Evolutionary conservation across 306 rosid species (phyloP).

Genomic region (Corylus americana): DNA sequence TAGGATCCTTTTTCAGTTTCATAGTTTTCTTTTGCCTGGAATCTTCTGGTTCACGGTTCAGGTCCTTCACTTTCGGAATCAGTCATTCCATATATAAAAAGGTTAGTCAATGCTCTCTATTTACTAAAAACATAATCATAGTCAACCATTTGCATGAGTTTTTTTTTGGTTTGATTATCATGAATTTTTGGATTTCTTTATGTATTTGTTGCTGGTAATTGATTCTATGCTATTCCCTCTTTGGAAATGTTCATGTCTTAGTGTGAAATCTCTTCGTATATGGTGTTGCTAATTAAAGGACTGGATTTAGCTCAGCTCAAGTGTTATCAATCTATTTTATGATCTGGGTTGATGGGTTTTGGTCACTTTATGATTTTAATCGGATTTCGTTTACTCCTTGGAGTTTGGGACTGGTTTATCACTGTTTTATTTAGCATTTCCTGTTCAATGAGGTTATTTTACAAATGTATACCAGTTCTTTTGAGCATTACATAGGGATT

Average conservation of each 20-base stretch:
- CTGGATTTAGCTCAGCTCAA: not conserved
- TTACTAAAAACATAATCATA: not conserved
- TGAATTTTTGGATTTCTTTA: not conserved
- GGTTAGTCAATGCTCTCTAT: conserved; percentile 18
- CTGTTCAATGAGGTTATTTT: conserved; percentile 2
- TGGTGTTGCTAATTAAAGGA: not conserved
- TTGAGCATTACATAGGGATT: not conserved
- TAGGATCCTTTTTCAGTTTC: not conserved
- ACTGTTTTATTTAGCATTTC: not conserved
- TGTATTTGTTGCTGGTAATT: not conserved
- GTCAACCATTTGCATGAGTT: not conserved
- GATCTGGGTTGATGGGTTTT: conserved; percentile 15
- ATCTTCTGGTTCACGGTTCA: conserved; percentile 9
- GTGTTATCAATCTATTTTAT: not conserved
- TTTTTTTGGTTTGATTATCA: not conserved
- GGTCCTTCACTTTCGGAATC: conserved; percentile 16
- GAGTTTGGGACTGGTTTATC: not conserved
- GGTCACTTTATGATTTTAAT: not conserved
- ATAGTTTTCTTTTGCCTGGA: not conserved
- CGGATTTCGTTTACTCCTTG: not conserved
- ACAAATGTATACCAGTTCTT: not conserved
- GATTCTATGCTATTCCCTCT: not conserved
- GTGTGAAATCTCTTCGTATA: not conserved
- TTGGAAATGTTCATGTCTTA: not conserved
- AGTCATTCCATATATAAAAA: conserved; percentile 26